Evolutionary conservation across 2,329 filamentous ascomycete species (phyloP).

Genomic region (Magnaporthiopsis rhizophila): DNA sequence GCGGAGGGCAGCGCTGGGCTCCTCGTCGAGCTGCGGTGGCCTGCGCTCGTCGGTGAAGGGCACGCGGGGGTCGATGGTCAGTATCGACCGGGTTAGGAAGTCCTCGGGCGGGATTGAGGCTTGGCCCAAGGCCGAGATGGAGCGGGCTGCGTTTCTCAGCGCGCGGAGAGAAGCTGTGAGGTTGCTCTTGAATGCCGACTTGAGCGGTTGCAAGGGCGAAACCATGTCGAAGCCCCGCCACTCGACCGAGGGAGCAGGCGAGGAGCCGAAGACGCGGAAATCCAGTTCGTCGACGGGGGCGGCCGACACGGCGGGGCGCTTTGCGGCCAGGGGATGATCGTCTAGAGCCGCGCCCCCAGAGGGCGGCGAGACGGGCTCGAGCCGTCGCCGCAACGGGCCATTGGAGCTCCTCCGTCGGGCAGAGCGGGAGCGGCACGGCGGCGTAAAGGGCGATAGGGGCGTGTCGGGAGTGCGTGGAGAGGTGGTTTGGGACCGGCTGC

Average conservation of each 20-base stretch:
- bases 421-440: slow-evolving; percentile 33
- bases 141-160: slow-evolving; percentile 54
- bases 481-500: slow-evolving; percentile 17
- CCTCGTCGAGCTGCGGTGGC: slow-evolving; percentile 53
- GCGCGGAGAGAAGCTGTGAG: slow-evolving; percentile 59
- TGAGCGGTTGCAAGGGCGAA: slow-evolving; percentile 28
- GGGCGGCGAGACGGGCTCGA: slow-evolving; percentile 49
- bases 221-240: not conserved
- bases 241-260: slow-evolving; percentile 12
- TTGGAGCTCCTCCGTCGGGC: slow-evolving; percentile 22
- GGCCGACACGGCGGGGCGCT: slow-evolving; percentile 15
- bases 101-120: slow-evolving; percentile 59
- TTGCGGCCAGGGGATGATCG: slow-evolving; percentile 41
- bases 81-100: slow-evolving; percentile 58
- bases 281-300: slow-evolving; percentile 37
- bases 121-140: slow-evolving; percentile 54
- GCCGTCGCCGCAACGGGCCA: slow-evolving; percentile 36
- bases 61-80: slow-evolving; percentile 58
- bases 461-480: slow-evolving; percentile 2
- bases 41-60: slow-evolving; percentile 61
- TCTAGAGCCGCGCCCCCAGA: slow-evolving; percentile 33
- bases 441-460: slow-evolving; percentile 34
- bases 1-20: slow-evolving; percentile 57
- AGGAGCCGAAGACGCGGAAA: slow-evolving; percentile 36
- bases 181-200: slow-evolving; percentile 59